A percentile compares a stretch with the other conserved stretches of the same genome.
Conservation (phyloP, 805 yeast genomes). For the Spathaspora passalidarum region DNA sequence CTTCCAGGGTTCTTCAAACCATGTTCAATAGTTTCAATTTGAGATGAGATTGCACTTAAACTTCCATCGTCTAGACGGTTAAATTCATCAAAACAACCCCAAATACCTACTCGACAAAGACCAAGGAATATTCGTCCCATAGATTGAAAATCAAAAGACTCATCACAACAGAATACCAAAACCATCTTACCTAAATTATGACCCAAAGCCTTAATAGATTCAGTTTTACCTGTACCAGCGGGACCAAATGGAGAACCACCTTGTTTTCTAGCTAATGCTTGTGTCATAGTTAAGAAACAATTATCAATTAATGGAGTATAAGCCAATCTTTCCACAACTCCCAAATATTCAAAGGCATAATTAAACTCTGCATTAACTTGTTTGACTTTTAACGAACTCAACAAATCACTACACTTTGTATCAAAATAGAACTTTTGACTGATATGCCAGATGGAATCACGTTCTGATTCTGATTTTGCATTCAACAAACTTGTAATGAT, state of each 20-base stretch:
- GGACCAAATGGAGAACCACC: conserved; percentile 97
- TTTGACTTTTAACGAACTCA: conserved; percentile 39
- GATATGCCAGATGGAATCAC: conserved; percentile 44
- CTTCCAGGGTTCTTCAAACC: conserved; percentile 36
- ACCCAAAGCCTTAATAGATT: conserved; percentile 81
- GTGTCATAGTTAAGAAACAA: conserved; percentile 66
- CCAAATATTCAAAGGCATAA: conserved; percentile 84
- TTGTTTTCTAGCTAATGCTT: conserved; percentile 64
- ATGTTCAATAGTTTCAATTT: conserved; percentile 66
- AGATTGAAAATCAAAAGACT: conserved; percentile 75
- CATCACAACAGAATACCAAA: conserved; percentile 88
- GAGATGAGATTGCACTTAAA: conserved; percentile 82
- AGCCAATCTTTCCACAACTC: conserved; percentile 69
- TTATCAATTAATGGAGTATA: conserved; percentile 68
- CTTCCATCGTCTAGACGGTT: conserved; percentile 71
- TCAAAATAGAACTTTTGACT: conserved; percentile 50
- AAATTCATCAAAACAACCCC: conserved; percentile 97
- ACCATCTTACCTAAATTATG: conserved; percentile 77
- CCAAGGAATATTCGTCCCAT: conserved; percentile 78
- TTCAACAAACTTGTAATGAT: conserved; percentile 20
- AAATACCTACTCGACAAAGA: conserved; percentile 76
- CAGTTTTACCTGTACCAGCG: conserved; percentile 97
- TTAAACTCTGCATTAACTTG: conserved; percentile 49
- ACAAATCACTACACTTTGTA: conserved; percentile 16
- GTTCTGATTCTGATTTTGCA: conserved; percentile 7